Evolutionary conservation across 1,284 basidiomycete species (phyloP), one percentile per base, ranked within the genome.

Genomic region (Ganoderma resinaceum): DNA sequence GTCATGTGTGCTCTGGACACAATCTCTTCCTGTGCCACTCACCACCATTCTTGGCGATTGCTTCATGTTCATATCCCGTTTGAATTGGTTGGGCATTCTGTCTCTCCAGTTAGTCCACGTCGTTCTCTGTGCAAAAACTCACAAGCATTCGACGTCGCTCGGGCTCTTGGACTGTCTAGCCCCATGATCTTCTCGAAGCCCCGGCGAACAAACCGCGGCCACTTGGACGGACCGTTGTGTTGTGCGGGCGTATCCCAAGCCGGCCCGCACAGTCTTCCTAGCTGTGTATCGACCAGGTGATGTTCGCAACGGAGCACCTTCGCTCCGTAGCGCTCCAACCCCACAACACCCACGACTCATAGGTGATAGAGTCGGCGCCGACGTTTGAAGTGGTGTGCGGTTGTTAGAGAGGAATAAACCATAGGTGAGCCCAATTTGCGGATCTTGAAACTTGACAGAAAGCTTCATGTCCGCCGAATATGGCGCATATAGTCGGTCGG

Each of bases 131-230:
- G 2, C 20, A n/a, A 8, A 23, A n/a, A 18, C n/a, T n/a, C 8
- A 23, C 43, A n/a, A 23, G 23, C n/a, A 3, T 46, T n/a, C 3
- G 11, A 7, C 52, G 31, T 53, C 8, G 52, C 14, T 29, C 29
- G 23, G 5, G 57, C 40, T 23, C 20, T 62, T 7, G 14, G 42
- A 43, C 16, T 63, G 26, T 58, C 35, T 9, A 9, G 35, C 35
- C 62, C 38, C 68, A 66, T 66, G 65, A 70, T 66, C 65, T 58
- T 63, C 49, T 60, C 46, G 60, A 62, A 42, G 40, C 3, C 53
- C 61, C 33, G 14, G 40, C 35, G 23, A 43, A 29, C 4, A 26
- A 14, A 43, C 52, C 66, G 20, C 38, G 55, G 18, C 31, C 55
- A 35, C 55, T 59, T 26, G 18, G 9, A 43, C 66, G 66, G 66